These are phyloP conservation scores for Parathielavia appendiculata DNA, from an alignment of 495 filamentous ascomycete genomes.

Conservation along the genomic window DNA sequence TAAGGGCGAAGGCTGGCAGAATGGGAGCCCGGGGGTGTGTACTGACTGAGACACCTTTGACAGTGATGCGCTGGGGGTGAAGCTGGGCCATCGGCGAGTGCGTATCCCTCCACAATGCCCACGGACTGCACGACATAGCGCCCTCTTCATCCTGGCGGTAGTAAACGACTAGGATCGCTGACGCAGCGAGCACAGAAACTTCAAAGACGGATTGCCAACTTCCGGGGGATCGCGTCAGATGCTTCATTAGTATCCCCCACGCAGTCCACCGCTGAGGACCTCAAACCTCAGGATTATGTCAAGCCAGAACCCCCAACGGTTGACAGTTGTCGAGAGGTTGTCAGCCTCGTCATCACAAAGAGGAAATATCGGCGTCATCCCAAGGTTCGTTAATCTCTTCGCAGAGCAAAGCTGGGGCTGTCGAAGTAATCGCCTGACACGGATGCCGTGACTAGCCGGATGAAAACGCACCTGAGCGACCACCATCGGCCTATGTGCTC, in stretches of 20 bases:
- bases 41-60: slow-evolving; percentile 15
- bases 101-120: slow-evolving; percentile 20
- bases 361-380: slow-evolving; percentile 75
- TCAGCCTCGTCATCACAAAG: slow-evolving; percentile 42
- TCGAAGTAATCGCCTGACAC: slow-evolving; percentile 4
- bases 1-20: not conserved
- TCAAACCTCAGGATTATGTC: slow-evolving; percentile 28
- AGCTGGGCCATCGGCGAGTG: slow-evolving; percentile 74
- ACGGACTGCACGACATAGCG: not conserved
- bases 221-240: slow-evolving; percentile 52
- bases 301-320: slow-evolving; percentile 29
- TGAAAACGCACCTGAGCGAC: slow-evolving; percentile 70
- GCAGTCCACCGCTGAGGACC: slow-evolving; percentile 38
- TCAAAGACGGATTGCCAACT: slow-evolving; percentile 50
- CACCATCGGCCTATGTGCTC: slow-evolving; percentile 75
- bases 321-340: slow-evolving; percentile 32
- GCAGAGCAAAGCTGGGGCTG: not conserved
- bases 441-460: slow-evolving; percentile 48
- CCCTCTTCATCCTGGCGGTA: not conserved
- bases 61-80: slow-evolving; percentile 64
- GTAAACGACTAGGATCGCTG: not conserved
- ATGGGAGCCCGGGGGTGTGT: not conserved
- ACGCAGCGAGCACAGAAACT: slow-evolving; percentile 40
- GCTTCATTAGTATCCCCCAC: slow-evolving; percentile 39
- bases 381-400: slow-evolving; percentile 49